Base-by-base conservation (phyloP, 345 rosid species). In the Ricinus communis region DNA sequence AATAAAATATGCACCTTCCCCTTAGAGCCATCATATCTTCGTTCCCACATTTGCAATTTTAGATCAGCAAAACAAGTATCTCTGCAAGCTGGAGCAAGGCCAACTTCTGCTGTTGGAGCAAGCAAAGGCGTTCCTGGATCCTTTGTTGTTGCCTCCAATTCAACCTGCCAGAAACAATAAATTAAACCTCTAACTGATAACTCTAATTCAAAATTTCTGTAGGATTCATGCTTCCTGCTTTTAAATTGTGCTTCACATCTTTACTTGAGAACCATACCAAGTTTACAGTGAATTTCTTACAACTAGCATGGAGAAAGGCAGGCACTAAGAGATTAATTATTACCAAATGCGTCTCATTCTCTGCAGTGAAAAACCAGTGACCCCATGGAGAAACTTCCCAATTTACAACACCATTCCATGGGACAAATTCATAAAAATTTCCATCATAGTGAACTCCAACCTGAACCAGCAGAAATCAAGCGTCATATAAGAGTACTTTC, bases 351-450 rank as follows among this genome's bases (percentile, higher is more conserved):
- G 79, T 83, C 70, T 80, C 87, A 38, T 90, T 94, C 79, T 90
- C 96, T 11, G 91, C 98, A 45, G 87, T 62, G 45, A 91, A 81
- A 75, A 82, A 77, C 98, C 97, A 94, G 81, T 57, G 76, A 69
- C 98, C 97, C 98, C 98, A 94, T 55, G 76, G 82, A 81, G 85
- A 52, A 75, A 87, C 75, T 75, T 94, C 96, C 97, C 97, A 94
- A 52, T 70, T 81, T 51, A 91, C 75, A 80, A 81, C 80, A 63
- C 91, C 93, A 52, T 85, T 88, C 97, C 97, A 94, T 15, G 98
- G 97, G 71, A 90, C 97, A 84, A 94, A 94, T 85, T 94, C 97
- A 69, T 84, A 90, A 64, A 94, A 78, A 31, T 74, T 71, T 56
- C 97, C 98, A 77, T 80, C 88, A 77, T 88, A 84, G 70, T 94